Evolutionary conservation across 345 rosid genomes (phyloP).

Genomic region (Linum lewisii): DNA sequence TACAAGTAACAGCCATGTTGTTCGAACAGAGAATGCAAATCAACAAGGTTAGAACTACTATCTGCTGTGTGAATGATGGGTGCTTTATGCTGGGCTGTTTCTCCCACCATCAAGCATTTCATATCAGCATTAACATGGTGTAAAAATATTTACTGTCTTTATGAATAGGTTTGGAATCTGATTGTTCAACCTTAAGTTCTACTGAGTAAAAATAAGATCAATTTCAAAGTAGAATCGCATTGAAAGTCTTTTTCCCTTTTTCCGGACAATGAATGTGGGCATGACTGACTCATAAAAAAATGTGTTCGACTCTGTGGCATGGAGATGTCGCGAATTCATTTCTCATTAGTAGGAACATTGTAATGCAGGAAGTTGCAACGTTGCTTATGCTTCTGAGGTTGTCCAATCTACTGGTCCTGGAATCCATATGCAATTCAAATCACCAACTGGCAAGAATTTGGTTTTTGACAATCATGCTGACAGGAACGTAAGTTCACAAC

Average conservation of each 20-base stretch:
- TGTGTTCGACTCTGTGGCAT: too few relatives aligned
- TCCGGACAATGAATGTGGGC: constrained; percentile 1
- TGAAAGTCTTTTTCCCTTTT: background rate
- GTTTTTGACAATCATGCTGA: constrained; percentile 40
- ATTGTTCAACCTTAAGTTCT: background rate
- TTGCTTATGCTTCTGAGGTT: constrained; percentile 37
- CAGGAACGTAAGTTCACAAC: constrained; percentile 63
- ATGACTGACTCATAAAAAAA: too few relatives aligned
- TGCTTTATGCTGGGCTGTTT: constrained; percentile 3
- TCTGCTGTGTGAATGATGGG: too few relatives aligned
- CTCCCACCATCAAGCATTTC: constrained; percentile 13
- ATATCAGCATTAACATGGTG: constrained; percentile 9
- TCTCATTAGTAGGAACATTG: constrained; percentile 11
- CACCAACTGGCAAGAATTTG: constrained; percentile 42
- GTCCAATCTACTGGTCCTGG: constrained; percentile 37
- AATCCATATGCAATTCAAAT: constrained; percentile 47
- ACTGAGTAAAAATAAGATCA: background rate
- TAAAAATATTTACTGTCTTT: background rate
- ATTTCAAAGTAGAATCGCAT: background rate
- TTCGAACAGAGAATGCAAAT: constrained; percentile 38
- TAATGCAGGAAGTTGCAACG: constrained; percentile 42
- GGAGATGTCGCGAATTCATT: background rate
- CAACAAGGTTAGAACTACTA: constrained; percentile 52
- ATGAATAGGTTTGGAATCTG: background rate
- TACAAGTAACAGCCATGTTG: constrained; percentile 49